Base-by-base conservation (phyloP, 1,284 basidiomycete species). In the Termitomyces sp. region DNA sequence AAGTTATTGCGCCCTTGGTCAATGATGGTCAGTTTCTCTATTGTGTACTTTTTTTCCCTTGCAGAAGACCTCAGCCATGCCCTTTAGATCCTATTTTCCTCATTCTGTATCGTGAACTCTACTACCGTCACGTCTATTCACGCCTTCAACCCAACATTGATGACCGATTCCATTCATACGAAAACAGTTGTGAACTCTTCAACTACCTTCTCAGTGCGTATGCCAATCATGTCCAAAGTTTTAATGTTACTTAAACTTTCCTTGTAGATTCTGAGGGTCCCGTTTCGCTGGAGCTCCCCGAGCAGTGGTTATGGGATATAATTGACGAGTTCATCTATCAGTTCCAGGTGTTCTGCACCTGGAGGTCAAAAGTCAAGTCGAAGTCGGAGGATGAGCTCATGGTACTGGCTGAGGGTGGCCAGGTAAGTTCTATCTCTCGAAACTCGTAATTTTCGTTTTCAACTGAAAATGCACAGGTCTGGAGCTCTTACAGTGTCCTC, bases 261-360 rank as follows among this genome's bases (percentile, higher is more conserved):
- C 48, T 26, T 33, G 9, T 59, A 91, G 91, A 97, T 71, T 95
- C 92, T 19, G 93, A 97, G 57, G 92, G 91, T 0, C 96, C 96
- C 1, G 94, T 98, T 0, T 72, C 86, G 14, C 84, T 98, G 50
- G 88, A 96, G 62, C 83, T 98, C 13, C 96, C 96, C 0, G 91
- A 95, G 57, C 94, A 97, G 70, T 99, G 96, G 96, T 75, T 99
- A 5, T 98, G 95, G 92, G 96, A 99, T 69, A 97, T 99, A 72
- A 89, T 98, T 64, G 96, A 98, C 74, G 96, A 98, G 67, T 99
- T 99, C 71, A 97, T 98, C 63, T 99, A 97, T 74, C 96, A 98
- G 69, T 99, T 96, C 79, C 93, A 97, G 69, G 90, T 90, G 19
- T 97, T 97, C 74, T 88, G 93, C 62, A 85, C 91, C 50, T 97